Percentiles rank a stretch among this genome's conserved stretches.
phyloP scores from a whole-genome alignment of 163 green algal genomes.

The Trebouxiophyceae sp. region DNA sequence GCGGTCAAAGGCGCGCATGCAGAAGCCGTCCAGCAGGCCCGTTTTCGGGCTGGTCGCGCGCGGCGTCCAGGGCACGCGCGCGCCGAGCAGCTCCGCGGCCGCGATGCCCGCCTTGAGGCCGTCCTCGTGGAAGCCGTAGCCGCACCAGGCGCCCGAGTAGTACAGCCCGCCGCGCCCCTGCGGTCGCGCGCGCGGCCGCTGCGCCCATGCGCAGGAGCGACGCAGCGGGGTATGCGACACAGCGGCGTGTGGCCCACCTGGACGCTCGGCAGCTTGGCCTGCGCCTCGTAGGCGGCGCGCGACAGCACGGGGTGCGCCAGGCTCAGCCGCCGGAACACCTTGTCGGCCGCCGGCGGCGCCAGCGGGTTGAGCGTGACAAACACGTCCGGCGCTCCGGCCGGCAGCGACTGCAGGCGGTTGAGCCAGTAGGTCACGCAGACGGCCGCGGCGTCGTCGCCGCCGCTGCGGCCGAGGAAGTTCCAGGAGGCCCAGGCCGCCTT shows the following conservation, averaged over 20 bases:
- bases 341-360: constrained; percentile 39
- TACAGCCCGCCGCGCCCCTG: constrained; percentile 68
- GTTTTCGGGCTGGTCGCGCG: constrained; percentile 54
- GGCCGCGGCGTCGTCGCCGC: constrained; percentile 14
- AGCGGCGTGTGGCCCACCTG: too few species aligned
- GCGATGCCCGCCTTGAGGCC: constrained; percentile 72
- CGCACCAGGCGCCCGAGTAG: constrained; percentile 80
- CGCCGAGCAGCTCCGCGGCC: constrained; percentile 45
- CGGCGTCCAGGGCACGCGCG: constrained; percentile 49
- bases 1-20: constrained; percentile 50
- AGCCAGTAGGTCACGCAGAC: constrained; percentile 88
- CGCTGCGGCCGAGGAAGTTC: constrained; percentile 70
- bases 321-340: constrained; percentile 41
- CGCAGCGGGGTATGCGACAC: too few species aligned
- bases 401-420: constrained; percentile 54
- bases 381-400: constrained; percentile 48
- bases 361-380: constrained; percentile 93
- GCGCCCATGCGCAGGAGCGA: too few species aligned
- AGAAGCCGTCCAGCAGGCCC: constrained; percentile 31
- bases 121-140: constrained; percentile 98
- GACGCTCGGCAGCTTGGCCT: constrained; percentile 33
- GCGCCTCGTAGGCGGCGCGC: constrained; percentile 44
- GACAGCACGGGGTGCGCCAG: constrained; percentile 82
- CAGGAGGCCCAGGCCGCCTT: constrained; percentile 74
- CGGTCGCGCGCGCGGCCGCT: too few species aligned